These are phyloP conservation scores for Penicillium maclennaniae DNA, from an alignment of 495 filamentous ascomycete genomes.

Conservation along the genomic window DNA sequence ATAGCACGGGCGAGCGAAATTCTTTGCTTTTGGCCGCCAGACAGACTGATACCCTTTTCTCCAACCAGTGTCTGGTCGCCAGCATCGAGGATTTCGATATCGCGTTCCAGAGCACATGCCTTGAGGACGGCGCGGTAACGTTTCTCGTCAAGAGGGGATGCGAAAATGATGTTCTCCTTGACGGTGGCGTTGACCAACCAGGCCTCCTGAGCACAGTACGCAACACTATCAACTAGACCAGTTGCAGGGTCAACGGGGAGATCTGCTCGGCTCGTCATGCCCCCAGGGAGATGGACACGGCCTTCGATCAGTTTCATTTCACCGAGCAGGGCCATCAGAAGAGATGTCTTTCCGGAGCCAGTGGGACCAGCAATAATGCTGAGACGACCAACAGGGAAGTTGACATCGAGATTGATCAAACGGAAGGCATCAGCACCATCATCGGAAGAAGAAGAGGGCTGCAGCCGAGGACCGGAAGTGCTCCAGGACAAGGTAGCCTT, in stretches of 20 bases:
- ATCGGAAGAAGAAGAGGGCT: constrained; percentile 18
- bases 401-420: constrained; percentile 71
- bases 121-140: constrained; percentile 85
- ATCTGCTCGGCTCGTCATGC: constrained; percentile 73
- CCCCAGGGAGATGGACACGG: constrained; percentile 75
- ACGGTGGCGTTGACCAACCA: constrained; percentile 98
- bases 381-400: constrained; percentile 73
- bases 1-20: constrained; percentile 92
- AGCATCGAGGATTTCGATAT: constrained; percentile 85
- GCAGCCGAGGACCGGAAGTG: constrained; percentile 37
- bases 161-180: constrained; percentile 94
- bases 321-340: constrained; percentile 93
- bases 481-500: constrained; percentile 89
- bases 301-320: constrained; percentile 92
- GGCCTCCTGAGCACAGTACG: constrained; percentile 96
- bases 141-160: constrained; percentile 73
- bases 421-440: constrained; percentile 61
- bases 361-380: constrained; percentile 93
- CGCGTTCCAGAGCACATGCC: constrained; percentile 89
- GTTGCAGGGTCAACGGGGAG: constrained; percentile 78
- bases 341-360: constrained; percentile 89
- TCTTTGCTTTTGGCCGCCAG: constrained; percentile 95
- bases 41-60: constrained; percentile 95
- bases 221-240: constrained; percentile 83
- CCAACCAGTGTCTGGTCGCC: constrained; percentile 94